Conservation (phyloP, 1,284 basidiomycete genomes). For the Limonomyces culmigenus region DNA sequence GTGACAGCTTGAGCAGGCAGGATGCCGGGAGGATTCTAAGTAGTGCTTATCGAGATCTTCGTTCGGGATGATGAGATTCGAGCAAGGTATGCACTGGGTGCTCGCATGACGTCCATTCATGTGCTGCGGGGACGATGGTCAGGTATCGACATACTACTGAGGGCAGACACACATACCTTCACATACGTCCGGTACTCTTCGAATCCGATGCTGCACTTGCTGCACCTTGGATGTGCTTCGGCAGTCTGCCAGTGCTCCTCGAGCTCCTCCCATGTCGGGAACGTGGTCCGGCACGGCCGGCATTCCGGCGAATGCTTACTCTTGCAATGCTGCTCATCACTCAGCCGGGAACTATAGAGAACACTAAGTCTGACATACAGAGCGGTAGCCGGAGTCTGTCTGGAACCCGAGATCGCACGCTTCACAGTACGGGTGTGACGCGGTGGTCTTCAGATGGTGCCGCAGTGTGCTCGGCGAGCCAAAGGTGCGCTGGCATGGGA, state of each 20-base stretch:
- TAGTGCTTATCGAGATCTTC: conserved; percentile 8
- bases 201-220: conserved; percentile 8
- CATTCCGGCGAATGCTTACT: conserved; percentile 1
- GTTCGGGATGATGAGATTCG: conserved; percentile 4
- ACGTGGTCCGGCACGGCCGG: neutral
- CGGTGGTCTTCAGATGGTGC: neutral
- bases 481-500: neutral
- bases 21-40: conserved; percentile 7
- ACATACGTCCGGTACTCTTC: conserved; percentile 3
- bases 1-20: conserved; percentile 8
- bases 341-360: neutral
- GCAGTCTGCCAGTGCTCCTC: conserved; percentile 1
- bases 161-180: conserved; percentile 6
- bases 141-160: too few relatives aligned
- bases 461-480: neutral
- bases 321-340: conserved; percentile 1
- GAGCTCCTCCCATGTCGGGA: neutral
- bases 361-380: neutral
- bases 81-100: conserved; percentile 5
- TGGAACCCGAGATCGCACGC: neutral
- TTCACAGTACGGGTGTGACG: neutral
- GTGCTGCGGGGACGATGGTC: conserved; percentile 5
- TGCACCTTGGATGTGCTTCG: conserved; percentile 7
- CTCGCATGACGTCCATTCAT: conserved; percentile 6
- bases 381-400: neutral